Evolutionary conservation across 2,329 filamentous ascomycete species (phyloP), one percentile per base, ranked within the genome.

Genomic region (Rhexocercosporidium sp.): DNA sequence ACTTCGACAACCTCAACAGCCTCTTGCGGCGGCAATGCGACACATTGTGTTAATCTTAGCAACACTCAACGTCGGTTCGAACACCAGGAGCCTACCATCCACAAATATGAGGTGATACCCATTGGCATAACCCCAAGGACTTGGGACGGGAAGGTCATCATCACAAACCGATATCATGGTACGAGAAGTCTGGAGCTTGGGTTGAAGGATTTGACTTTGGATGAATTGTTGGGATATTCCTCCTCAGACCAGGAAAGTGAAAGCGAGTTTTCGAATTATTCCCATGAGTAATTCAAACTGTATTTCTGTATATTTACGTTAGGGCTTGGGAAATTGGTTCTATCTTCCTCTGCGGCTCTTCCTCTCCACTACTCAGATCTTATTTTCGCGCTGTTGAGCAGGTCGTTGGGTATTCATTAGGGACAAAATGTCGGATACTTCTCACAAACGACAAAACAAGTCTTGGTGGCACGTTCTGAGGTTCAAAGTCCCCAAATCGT

Each of bases 261-360:
- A 7, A 29, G 34, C 20, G 54, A 39, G n/a, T 51, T 47, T 22
- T 56, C 53, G n/a, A 56, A 56, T 39, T 56, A 56, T n/a, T 56
- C 31, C 7, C 39, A 34, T 9, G 14, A 16, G n/a, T 39, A 11
- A 20, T 14, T 20, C 8, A 6, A n/a, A 2, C n/a, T 20, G 44
- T 25, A 47, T n/a, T n/a, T 22, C 9, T 20, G 44, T 47, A 47
- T 47, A 9, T 22, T 20, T 47, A 47, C 5, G 9, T 20, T 47
- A n/a, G n/a, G 11, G 2, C 9, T n/a, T 11, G 20, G 44, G 3
- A 7, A 20, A 11, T n/a, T 11, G 44, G 11, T 20, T 6, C 5
- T 6, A n/a, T 11, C n/a, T 2, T n/a, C n/a, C 1, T 11, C 8
- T 47, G 12, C 44, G 44, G 8, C n/a, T 47, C n/a, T 16, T 44